These are phyloP conservation scores for Vachellia pachyceras DNA, from an alignment of 306 rosid species.

Conservation along the genomic window DNA sequence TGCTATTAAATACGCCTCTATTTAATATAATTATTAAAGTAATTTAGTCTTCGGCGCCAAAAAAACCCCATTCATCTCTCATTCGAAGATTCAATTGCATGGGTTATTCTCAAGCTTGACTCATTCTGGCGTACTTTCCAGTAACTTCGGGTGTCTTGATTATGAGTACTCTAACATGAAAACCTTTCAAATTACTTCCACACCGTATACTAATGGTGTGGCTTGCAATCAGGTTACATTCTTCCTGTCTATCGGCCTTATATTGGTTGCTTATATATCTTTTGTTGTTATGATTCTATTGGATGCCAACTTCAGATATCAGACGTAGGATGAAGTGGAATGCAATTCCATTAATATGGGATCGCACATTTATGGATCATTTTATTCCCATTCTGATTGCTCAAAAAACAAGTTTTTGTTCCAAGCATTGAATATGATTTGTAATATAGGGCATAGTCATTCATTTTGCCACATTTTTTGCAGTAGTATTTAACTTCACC, in stretches of 20 bases:
- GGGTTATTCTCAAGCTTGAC: no score
- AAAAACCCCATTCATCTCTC: no score
- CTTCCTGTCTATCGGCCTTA: not conserved
- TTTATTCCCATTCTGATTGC: not conserved
- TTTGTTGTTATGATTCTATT: not conserved
- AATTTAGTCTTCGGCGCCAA: no score
- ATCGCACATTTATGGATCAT: not conserved
- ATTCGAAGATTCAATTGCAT: no score
- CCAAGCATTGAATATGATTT: not conserved
- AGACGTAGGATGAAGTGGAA: not conserved
- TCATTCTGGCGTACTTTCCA: no score
- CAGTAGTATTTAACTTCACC: no score
- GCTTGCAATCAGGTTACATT: not conserved
- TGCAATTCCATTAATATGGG: not conserved
- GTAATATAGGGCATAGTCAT: not conserved
- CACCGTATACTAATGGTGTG: not conserved
- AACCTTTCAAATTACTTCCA: not conserved
- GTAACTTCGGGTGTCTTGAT: not conserved
- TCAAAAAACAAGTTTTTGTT: not conserved
- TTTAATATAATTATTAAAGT: no score
- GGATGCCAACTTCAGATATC: not conserved
- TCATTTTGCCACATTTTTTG: not conserved
- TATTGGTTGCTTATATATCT: constrained; percentile 1
- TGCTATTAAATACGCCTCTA: no score
- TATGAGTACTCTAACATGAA: not conserved